Evolutionary conservation across 495 filamentous ascomycete genomes (phyloP), one percentile per base, ranked within the genome.

Genomic region (Neurospora sublineolata): DNA sequence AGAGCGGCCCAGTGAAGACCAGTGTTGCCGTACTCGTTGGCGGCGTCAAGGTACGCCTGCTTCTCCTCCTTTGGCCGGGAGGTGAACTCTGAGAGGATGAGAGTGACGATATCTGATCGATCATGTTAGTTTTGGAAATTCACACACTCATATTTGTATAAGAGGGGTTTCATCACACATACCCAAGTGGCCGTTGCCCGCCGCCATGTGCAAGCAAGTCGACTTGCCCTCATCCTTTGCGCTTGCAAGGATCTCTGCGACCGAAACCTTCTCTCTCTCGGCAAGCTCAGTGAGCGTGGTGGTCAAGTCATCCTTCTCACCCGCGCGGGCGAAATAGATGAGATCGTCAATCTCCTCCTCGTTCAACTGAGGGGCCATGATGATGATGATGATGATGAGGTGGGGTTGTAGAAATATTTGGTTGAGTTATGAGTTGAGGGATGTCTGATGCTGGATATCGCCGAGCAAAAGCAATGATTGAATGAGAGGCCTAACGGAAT

Each of bases 1-100:
- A 97, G 82, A 1, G 93, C 90, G 0, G 94, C 94, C 93, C 93
- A 97, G 83, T 97, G 94, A 69, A 98, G 81, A 1, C 93, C 85
- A 12, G 94, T 97, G 82, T 97, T 97, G 37, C 93, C 94, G 36
- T 89, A 88, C 71, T 87, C 79, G 73, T 98, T 97, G 77, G 86
- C 81, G 79, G 86, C 71, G 81, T 95, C 90, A 12, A 97, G 72
- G 40, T 90, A 85, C 0, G 82, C 74, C 40, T 79, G 78, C 67
- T 81, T 82, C 71, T 79, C 73, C 23, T 76, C 69, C 40, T 76
- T 76, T 7, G 75, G 69, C 14, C 69, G 69, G 33, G 71, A 76
- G 69, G 81, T 72, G 44, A 84, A 82, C 68, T 82, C 74, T 14
- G 76, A 77, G 20, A 86, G 75, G 70, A 86, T 76, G 58, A 79